phyloP scores from a whole-genome alignment of 1,139 yeast species.

The Chernovozyma sophiae-reginae region DNA sequence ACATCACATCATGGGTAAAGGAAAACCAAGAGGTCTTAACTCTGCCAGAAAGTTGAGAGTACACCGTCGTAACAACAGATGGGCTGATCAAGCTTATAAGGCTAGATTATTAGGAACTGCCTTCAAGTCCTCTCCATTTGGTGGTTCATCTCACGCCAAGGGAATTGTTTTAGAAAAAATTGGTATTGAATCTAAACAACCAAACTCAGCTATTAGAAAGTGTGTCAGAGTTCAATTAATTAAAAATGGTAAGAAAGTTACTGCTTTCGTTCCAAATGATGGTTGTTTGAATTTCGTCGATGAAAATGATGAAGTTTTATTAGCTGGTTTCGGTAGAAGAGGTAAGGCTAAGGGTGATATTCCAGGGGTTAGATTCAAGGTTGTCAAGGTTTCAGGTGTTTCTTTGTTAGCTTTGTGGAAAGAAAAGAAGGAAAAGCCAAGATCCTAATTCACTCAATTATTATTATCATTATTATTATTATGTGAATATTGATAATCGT shows the following conservation, averaged over 20 bases:
- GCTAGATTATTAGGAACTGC: conserved; percentile 99
- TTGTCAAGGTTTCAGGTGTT: conserved; percentile 99
- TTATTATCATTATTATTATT: conserved; percentile 13
- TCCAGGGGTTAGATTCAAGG: conserved; percentile 99
- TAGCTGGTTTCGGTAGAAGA: conserved; percentile 99
- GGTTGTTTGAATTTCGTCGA: conserved; percentile 99
- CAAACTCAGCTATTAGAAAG: conserved; percentile 99
- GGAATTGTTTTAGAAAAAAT: conserved; percentile 99
- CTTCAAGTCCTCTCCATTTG: conserved; percentile 99
- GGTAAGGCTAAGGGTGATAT: conserved; percentile 99
- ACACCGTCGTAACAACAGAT: conserved; percentile 99
- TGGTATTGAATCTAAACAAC: conserved; percentile 99
- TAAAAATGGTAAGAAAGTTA: conserved; percentile 99
- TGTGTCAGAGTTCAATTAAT: conserved; percentile 99
- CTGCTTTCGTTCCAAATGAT: conserved; percentile 99
- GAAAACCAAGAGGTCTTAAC: conserved; percentile 98
- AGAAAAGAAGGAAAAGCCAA: conserved; percentile 99
- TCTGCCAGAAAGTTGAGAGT: conserved; percentile 99
- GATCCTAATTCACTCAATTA: conserved; percentile 59
- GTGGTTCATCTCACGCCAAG: conserved; percentile 99
- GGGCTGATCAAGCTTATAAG: conserved; percentile 99
- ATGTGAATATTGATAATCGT: conserved; percentile 21
- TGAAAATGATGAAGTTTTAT: conserved; percentile 98
- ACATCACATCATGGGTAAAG: conserved; percentile 68
- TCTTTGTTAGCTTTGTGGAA: conserved; percentile 99